These are phyloP conservation scores for Brassica cretica DNA, from an alignment of 345 rosid genomes.

Conservation along the genomic window DNA sequence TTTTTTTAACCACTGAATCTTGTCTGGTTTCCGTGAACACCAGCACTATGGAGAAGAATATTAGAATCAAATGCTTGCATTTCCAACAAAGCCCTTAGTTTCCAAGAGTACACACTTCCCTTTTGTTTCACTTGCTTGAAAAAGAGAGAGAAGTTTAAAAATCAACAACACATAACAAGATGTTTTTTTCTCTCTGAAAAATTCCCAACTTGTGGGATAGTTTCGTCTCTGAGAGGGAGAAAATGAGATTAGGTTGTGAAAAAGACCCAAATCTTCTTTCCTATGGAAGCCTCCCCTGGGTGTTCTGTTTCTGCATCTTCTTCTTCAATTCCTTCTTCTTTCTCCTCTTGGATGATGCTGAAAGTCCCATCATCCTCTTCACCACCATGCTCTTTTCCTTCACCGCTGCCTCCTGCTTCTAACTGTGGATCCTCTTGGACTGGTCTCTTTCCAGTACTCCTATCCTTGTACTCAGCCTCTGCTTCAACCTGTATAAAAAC, in stretches of 20 bases:
- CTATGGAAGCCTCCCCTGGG: slow-evolving; percentile 62
- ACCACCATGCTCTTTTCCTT: slow-evolving; percentile 29
- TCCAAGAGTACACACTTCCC: slow-evolving; percentile 10
- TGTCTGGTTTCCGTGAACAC: slow-evolving; percentile 22
- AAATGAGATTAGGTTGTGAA: slow-evolving; percentile 55
- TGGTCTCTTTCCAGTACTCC: slow-evolving; percentile 35
- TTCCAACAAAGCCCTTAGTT: slow-evolving; percentile 6
- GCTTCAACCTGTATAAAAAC: slow-evolving; percentile 43
- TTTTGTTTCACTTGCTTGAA: slow-evolving; percentile 21
- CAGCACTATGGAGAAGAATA: background rate
- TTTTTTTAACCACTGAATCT: background rate
- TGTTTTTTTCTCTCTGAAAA: background rate
- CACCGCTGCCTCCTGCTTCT: slow-evolving; percentile 47
- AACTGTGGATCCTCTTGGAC: slow-evolving; percentile 39
- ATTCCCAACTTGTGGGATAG: slow-evolving; percentile 24
- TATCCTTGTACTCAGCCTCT: slow-evolving; percentile 25
- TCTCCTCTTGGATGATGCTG: slow-evolving; percentile 45
- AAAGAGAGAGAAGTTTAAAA: background rate
- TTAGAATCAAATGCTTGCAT: slow-evolving; percentile 9
- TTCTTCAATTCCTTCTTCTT: slow-evolving; percentile 26
- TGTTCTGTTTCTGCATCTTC: slow-evolving; percentile 40
- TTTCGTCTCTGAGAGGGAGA: background rate
- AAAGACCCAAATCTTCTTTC: slow-evolving; percentile 87
- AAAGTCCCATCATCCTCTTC: slow-evolving; percentile 51
- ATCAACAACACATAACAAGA: slow-evolving; percentile 13